phyloP scores from a whole-genome alignment of 1,284 basidiomycete species.

The Vanrija sp. region DNA sequence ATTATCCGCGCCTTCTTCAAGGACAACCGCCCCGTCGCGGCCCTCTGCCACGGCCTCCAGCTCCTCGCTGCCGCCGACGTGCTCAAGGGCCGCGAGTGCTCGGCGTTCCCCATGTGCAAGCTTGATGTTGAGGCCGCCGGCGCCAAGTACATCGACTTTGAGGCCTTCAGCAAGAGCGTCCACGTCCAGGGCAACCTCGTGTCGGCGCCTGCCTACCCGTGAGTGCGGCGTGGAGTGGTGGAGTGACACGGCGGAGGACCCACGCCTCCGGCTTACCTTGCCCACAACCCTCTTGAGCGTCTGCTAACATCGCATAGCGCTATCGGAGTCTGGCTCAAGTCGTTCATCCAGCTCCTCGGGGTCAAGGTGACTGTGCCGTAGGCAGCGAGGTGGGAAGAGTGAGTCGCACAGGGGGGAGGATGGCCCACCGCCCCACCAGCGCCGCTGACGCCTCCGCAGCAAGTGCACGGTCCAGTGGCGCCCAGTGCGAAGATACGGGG shows the following conservation, averaged over 20 bases:
- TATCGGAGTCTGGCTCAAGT: constrained; percentile 17
- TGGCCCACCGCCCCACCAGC: too few species aligned
- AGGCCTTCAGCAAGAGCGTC: constrained; percentile 18
- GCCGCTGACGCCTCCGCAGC: too few species aligned
- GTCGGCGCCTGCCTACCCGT: constrained; percentile 17
- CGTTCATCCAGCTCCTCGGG: constrained; percentile 15
- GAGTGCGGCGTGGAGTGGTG: background rate
- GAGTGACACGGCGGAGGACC: too few species aligned
- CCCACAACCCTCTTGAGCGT: too few species aligned
- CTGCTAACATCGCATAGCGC: background rate
- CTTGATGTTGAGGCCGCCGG: constrained; percentile 20
- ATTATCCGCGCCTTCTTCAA: constrained; percentile 12
- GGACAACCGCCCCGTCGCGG: constrained; percentile 13
- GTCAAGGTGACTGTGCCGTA: constrained; percentile 6
- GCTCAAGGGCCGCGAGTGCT: constrained; percentile 17
- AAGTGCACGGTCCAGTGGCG: too few species aligned
- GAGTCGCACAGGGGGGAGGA: too few species aligned
- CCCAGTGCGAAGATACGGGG: too few species aligned
- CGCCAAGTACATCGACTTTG: constrained; percentile 17
- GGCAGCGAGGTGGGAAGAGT: too few species aligned
- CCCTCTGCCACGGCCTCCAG: constrained; percentile 21
- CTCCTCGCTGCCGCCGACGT: constrained; percentile 18
- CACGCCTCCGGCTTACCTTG: too few species aligned
- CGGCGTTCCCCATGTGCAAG: constrained; percentile 20
- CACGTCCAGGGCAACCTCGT: constrained; percentile 19